Evolutionary conservation across 768 basidiomycete species (phyloP).

Genomic region (Leccinellum luteum): DNA sequence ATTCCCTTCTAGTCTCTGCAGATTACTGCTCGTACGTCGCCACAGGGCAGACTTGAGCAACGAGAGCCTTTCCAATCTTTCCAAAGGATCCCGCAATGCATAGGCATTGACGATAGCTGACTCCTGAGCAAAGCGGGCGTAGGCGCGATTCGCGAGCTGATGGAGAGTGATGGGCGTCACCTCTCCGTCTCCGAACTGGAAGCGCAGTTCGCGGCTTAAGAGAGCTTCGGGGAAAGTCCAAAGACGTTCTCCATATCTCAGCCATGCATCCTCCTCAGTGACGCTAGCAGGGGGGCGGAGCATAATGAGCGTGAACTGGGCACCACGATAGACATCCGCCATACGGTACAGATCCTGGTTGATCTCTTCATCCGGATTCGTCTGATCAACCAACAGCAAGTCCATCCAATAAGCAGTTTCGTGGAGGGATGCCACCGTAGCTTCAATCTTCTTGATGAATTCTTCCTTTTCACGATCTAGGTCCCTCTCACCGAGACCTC

Average conservation of each 20-base stretch:
- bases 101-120: constrained; percentile 24
- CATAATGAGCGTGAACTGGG: constrained; percentile 25
- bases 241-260: constrained; percentile 20
- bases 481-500: background rate
- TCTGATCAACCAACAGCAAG: background rate
- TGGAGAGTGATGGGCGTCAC: constrained; percentile 23
- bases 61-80: constrained; percentile 22
- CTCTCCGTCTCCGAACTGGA: constrained; percentile 5
- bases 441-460: constrained; percentile 9
- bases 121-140: constrained; percentile 11
- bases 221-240: constrained; percentile 25
- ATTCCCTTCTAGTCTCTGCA: background rate
- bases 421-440: constrained; percentile 2
- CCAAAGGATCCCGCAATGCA: constrained; percentile 18
- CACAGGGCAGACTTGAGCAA: constrained; percentile 24
- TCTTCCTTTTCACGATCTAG: background rate
- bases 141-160: constrained; percentile 24
- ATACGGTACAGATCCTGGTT: constrained; percentile 23
- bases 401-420: constrained; percentile 25
- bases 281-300: background rate
- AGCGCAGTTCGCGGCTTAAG: constrained; percentile 20
- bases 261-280: constrained; percentile 12
- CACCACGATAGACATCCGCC: constrained; percentile 21
- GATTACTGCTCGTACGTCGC: constrained; percentile 11
- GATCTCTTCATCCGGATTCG: background rate